phyloP scores from a whole-genome alignment of 345 rosid species.

The Eucalyptus polyanthemos region DNA sequence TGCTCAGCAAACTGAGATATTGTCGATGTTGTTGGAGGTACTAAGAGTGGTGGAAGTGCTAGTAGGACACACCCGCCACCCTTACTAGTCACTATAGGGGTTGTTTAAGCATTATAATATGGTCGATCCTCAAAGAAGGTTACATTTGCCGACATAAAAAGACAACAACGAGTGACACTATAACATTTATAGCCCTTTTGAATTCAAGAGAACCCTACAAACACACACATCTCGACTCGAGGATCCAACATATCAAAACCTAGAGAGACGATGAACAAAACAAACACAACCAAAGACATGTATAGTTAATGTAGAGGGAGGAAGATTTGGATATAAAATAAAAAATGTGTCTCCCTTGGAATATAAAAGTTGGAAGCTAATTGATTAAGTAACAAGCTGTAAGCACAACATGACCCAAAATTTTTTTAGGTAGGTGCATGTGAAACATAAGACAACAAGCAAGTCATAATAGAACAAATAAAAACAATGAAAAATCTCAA shows the following conservation, averaged over 20 bases:
- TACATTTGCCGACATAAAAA: not conserved
- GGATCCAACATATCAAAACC: not conserved
- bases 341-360: fast-evolving
- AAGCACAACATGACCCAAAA: fast-evolving
- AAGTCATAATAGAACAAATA: too few species aligned
- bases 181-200: not conserved
- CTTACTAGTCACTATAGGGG: not conserved
- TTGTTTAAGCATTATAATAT: not conserved
- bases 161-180: not conserved
- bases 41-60: not conserved
- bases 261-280: not conserved
- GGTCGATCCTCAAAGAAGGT: not conserved
- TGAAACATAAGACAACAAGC: not conserved
- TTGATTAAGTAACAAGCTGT: not conserved
- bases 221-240: not conserved
- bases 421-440: not conserved
- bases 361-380: not conserved
- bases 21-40: too few species aligned
- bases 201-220: not conserved
- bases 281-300: not conserved
- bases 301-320: not conserved
- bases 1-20: fast-evolving
- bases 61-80: not conserved
- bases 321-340: not conserved
- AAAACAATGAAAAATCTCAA: not conserved